Conservation (phyloP, 208 protist genomes). For the Perkinsela sp. region DNA sequence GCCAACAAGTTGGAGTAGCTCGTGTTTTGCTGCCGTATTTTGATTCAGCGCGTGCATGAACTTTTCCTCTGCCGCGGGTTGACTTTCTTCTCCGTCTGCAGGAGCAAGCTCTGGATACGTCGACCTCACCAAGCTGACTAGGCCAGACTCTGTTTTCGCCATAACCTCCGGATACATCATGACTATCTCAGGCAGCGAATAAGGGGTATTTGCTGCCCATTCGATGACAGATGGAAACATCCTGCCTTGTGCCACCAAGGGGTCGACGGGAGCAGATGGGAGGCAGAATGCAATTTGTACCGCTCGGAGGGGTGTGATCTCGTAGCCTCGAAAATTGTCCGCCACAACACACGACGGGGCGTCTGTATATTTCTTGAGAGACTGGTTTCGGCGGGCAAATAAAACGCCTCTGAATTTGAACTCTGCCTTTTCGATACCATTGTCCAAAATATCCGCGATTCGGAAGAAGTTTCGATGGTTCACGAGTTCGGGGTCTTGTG, state of each 20-base stretch:
- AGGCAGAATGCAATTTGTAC: background rate
- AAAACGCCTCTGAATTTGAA: background rate
- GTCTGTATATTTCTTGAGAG: background rate
- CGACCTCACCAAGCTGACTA: background rate
- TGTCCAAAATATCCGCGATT: background rate
- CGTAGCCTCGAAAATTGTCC: background rate
- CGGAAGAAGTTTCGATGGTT: background rate
- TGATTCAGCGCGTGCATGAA: background rate
- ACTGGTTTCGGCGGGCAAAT: background rate
- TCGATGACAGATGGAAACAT: background rate
- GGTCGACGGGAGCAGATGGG: background rate
- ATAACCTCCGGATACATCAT: background rate
- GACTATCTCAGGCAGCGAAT: background rate
- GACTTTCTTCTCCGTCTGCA: background rate
- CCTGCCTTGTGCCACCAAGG: background rate
- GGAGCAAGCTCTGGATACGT: background rate
- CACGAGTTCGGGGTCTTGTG: background rate
- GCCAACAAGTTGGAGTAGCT: background rate
- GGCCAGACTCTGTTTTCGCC: background rate
- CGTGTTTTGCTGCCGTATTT: background rate
- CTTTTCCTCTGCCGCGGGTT: background rate
- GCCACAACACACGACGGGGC: background rate
- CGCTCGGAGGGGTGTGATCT: background rate
- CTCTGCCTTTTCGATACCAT: background rate
- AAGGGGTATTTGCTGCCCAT: background rate